Base-by-base conservation (phyloP, 106 monocot genomes). In the Platanthera guangdongensis region DNA sequence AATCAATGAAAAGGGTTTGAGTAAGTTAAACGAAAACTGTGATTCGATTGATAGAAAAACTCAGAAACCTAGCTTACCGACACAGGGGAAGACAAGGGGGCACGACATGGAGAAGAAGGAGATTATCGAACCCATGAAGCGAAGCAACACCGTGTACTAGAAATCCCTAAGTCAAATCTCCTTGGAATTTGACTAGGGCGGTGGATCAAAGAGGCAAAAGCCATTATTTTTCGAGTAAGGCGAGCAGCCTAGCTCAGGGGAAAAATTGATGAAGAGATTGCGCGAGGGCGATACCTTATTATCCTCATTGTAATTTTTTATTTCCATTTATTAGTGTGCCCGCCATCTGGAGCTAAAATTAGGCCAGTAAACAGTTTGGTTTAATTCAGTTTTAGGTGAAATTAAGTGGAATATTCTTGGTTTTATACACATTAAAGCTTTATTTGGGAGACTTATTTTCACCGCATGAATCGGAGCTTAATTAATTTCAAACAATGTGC, bases 131-230 rank as follows among this genome's bases (percentile, higher is more conserved):
- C 18, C 18, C n/a, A 48, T 48, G 15, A 21, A 14, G 70, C 3
- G 0, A 4, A 71, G 16, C 16, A 48, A 15, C 47, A 14, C 45
- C 47, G 45, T 8, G 15, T 47, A 46, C 70, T 71, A n/a, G 15
- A 48, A 71, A n/a, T 71, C 48, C 70, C 47, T 16, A 16, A 48
- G n/a, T 11, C 70, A 15, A n/a, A 71, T 28, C 70, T 47, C 45
- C 14, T 15, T 12, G 45, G 47, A 28, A 47, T 71, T 48, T 71
- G 70, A 48, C 48, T 47, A 46, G 70, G 48, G 47, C 47, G 70
- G 47, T 71, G 48, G 70, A 71, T 71, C 18, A 48, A 28, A 71
- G 70, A 48, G 47, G 70, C 70, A 7, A 48, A 71, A 47, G 47
- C 15, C 70, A 71, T 71, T 4, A 16, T 6, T 46, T 1, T 39